Evolutionary conservation across 1,139 yeast genomes (phyloP).

Genomic region (Blastobotrys serpentis): DNA sequence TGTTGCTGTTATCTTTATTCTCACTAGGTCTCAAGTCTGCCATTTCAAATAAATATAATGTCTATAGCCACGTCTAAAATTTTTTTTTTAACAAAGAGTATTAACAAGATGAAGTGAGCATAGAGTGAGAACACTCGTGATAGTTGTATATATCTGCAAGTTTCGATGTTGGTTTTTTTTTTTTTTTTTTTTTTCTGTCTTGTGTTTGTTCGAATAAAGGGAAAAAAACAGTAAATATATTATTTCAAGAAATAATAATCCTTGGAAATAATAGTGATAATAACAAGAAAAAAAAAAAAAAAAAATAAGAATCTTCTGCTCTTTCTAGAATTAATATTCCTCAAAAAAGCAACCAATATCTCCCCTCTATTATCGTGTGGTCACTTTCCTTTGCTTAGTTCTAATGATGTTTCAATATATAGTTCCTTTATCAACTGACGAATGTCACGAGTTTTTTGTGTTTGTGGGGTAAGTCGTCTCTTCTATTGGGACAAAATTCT

Average conservation of each 20-base stretch:
- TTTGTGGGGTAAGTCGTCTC: slow-evolving; percentile 9
- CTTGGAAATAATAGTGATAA: too few species aligned
- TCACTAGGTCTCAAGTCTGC: slow-evolving; percentile 5
- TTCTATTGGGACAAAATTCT: slow-evolving; percentile 9
- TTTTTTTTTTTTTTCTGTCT: too few species aligned
- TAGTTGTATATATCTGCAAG: not conserved
- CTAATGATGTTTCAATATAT: not conserved
- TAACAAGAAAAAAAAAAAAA: too few species aligned
- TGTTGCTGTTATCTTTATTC: not conserved
- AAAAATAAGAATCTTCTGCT: too few species aligned
- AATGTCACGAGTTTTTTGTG: slow-evolving; percentile 8
- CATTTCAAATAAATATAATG: slow-evolving; percentile 1
- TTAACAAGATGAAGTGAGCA: too few species aligned
- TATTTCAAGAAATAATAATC: not conserved
- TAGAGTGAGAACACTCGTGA: too few species aligned
- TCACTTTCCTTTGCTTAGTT: not conserved
- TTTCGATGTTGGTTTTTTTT: too few species aligned
- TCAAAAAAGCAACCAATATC: not conserved
- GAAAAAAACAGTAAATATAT: too few species aligned
- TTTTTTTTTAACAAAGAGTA: too few species aligned
- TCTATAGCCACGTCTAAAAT: not conserved
- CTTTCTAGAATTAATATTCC: not conserved
- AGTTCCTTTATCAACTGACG: slow-evolving; percentile 8
- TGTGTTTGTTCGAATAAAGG: too few species aligned
- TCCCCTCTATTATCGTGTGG: not conserved